phyloP scores from a whole-genome alignment of 257 asterid species.

The Penstemon barbatus region DNA sequence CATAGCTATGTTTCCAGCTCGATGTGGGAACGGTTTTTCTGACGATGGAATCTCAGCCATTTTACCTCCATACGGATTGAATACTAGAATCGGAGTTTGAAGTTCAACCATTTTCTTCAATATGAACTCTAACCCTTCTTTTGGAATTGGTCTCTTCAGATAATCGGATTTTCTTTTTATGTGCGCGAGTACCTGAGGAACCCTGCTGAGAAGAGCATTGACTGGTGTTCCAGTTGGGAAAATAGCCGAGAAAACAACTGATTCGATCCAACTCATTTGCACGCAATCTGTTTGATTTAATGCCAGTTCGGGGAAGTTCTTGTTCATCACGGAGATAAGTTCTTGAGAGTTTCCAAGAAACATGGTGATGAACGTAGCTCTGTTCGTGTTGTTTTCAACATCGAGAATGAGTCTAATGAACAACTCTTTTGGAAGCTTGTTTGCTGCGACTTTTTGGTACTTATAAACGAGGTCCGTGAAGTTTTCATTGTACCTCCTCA shows the following conservation, averaged over 20 bases:
- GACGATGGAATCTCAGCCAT: constrained; percentile 23
- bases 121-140: constrained; percentile 31
- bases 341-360: constrained; percentile 25
- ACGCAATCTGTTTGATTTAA: constrained; percentile 9
- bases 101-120: constrained; percentile 39
- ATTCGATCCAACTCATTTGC: constrained; percentile 29
- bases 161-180: constrained; percentile 43
- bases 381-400: constrained; percentile 12
- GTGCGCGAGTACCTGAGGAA: constrained; percentile 13
- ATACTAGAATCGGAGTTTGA: neutral
- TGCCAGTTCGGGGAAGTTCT: constrained; percentile 32
- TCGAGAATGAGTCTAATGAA: constrained; percentile 26
- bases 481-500: constrained; percentile 27
- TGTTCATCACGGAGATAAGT: constrained; percentile 6
- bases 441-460: constrained; percentile 25
- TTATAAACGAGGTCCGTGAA: constrained; percentile 20
- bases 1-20: constrained; percentile 17
- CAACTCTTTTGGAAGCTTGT: constrained; percentile 28
- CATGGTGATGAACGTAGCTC: constrained; percentile 21
- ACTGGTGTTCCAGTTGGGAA: constrained; percentile 8
- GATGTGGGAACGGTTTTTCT: constrained; percentile 10
- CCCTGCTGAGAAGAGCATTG: constrained; percentile 16
- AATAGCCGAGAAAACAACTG: constrained; percentile 25
- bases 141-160: constrained; percentile 31
- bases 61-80: constrained; percentile 25